These are phyloP conservation scores for Myxozyma udenii DNA, from an alignment of 805 yeast genomes.

Conservation along the genomic window DNA sequence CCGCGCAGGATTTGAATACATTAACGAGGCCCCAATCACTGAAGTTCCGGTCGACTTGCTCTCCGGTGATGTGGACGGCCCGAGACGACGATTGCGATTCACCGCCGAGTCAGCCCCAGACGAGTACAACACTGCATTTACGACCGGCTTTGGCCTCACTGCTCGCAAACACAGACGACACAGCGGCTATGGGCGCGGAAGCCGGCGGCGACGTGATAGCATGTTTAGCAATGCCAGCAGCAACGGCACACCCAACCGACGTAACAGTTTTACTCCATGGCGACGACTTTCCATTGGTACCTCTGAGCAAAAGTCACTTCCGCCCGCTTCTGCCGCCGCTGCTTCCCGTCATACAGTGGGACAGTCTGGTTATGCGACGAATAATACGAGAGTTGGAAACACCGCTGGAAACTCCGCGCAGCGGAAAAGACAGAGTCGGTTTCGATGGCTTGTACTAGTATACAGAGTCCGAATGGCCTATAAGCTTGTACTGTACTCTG, in stretches of 20 bases:
- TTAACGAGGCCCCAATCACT: slow-evolving; percentile 15
- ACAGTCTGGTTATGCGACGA: slow-evolving; percentile 21
- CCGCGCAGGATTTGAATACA: slow-evolving; percentile 23
- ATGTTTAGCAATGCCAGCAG: neutral
- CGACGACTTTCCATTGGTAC: no score
- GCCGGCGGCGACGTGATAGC: neutral
- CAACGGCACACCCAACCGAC: neutral
- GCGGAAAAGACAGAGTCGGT: slow-evolving; percentile 10
- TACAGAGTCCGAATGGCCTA: slow-evolving; percentile 27
- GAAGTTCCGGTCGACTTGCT: neutral
- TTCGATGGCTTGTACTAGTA: slow-evolving; percentile 13
- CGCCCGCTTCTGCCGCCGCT: no score
- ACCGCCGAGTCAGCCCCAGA: slow-evolving; percentile 1
- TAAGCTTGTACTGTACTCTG: slow-evolving; percentile 9
- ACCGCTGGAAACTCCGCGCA: neutral
- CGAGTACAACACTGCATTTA: slow-evolving; percentile 3
- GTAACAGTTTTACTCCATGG: neutral
- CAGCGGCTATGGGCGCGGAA: neutral
- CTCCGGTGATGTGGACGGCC: neutral
- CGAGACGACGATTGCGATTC: slow-evolving; percentile 10
- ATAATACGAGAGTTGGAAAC: slow-evolving; percentile 18
- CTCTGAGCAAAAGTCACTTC: no score
- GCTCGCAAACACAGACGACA: neutral
- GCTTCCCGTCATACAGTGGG: no score
- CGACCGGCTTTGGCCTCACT: neutral